Conservation (phyloP, 306 rosid genomes). For the Cucurbita argyrosperma region DNA sequence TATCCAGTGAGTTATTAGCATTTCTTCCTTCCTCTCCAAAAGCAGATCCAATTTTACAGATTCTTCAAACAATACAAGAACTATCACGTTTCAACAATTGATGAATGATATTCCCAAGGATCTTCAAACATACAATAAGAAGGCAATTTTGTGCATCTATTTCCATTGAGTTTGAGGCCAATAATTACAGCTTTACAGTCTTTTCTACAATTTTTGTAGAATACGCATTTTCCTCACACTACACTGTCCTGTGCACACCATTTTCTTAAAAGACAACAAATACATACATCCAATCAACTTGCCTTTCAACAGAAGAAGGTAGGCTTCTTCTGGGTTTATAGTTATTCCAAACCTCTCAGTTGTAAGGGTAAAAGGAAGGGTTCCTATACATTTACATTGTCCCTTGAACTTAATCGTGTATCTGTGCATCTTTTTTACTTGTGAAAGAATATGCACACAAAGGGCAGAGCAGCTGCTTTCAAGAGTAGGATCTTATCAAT, state of each 20-base stretch:
- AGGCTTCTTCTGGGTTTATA: conserved; percentile 14
- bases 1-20: conserved; percentile 38
- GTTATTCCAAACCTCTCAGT: neutral
- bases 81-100: neutral
- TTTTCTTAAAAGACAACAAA: neutral
- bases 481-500: conserved; percentile 65
- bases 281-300: neutral
- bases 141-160: neutral
- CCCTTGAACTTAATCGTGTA: neutral
- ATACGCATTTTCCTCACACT: conserved; percentile 9
- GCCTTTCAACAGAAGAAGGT: neutral
- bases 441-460: conserved; percentile 14
- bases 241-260: conserved; percentile 5
- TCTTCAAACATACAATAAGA: neutral
- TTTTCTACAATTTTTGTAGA: conserved; percentile 12
- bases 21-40: conserved; percentile 46
- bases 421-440: conserved; percentile 13
- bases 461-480: conserved; percentile 2
- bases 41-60: conserved; percentile 34
- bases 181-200: conserved; percentile 4
- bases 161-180: neutral
- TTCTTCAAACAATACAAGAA: conserved; percentile 38
- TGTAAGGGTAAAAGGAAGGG: neutral
- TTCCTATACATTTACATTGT: conserved; percentile 9
- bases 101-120: neutral